phyloP scores from a whole-genome alignment of 1,139 yeast genomes.

The Saccharomyces hybrid region DNA sequence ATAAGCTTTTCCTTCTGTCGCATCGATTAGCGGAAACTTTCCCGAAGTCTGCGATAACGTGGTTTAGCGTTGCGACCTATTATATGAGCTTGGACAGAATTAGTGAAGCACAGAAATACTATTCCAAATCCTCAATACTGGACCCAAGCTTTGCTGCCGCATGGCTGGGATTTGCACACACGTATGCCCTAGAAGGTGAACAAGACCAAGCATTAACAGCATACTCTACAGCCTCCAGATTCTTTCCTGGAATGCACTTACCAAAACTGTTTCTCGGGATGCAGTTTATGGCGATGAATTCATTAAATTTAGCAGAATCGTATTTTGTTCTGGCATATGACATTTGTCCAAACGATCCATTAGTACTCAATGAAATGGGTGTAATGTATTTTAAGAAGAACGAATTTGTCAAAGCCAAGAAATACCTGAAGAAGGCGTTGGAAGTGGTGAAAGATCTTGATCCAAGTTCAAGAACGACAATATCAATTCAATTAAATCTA shows the following conservation, averaged over 20 bases:
- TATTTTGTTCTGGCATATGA: conserved; percentile 69
- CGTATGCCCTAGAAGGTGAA: conserved; percentile 96
- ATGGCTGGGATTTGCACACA: conserved; percentile 98
- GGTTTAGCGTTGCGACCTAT: conserved; percentile 91
- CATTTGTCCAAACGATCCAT: conserved; percentile 78
- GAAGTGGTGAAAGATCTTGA: conserved; percentile 61
- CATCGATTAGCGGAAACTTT: conserved; percentile 83
- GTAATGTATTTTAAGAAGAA: conserved; percentile 77
- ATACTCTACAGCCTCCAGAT: conserved; percentile 88
- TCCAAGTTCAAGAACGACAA: conserved; percentile 78
- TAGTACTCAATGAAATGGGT: conserved; percentile 84
- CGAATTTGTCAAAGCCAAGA: conserved; percentile 62
- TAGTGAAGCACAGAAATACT: conserved; percentile 77
- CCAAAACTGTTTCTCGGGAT: conserved; percentile 90
- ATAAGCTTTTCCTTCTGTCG: conserved; percentile 70
- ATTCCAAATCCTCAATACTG: conserved; percentile 81
- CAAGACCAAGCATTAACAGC: conserved; percentile 98
- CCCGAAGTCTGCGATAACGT: conserved; percentile 77
- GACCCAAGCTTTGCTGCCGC: conserved; percentile 92
- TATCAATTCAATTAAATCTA: conserved; percentile 78
- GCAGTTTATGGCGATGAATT: conserved; percentile 89
- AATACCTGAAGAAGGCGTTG: conserved; percentile 64
- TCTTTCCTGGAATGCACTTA: conserved; percentile 90
- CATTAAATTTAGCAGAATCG: conserved; percentile 76
- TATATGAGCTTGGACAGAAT: conserved; percentile 69